Conservation (phyloP, 768 basidiomycete species). For the Amanita polypyramis region DNA sequence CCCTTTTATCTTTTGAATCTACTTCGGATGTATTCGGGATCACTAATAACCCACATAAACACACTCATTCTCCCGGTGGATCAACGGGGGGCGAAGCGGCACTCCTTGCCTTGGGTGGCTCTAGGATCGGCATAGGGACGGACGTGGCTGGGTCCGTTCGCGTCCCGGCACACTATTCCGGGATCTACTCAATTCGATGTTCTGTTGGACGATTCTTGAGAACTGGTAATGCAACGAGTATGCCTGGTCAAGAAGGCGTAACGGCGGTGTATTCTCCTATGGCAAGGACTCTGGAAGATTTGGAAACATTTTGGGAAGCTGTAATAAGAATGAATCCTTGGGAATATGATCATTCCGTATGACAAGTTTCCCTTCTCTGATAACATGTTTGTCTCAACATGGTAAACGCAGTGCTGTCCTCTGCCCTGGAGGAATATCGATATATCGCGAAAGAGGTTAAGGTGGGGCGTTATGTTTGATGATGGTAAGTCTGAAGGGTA, state of each 20-base stretch:
- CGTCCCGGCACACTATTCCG: conserved; percentile 56
- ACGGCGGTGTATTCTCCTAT: conserved; percentile 47
- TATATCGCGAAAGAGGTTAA: conserved; percentile 22
- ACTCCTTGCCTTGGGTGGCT: conserved; percentile 49
- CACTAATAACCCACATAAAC: conserved; percentile 52
- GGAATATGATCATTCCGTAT: conserved; percentile 47
- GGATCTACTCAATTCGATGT: conserved; percentile 47
- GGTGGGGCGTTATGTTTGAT: conserved; percentile 54
- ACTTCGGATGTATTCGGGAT: conserved; percentile 47
- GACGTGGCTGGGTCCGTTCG: conserved; percentile 65
- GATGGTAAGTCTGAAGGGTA: conserved; percentile 33
- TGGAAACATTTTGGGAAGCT: conserved; percentile 54
- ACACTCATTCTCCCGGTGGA: conserved; percentile 46
- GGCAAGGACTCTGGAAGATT: conserved; percentile 47
- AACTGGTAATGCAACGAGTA: conserved; percentile 31
- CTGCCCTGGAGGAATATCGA: conserved; percentile 29
- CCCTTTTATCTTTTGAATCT: conserved; percentile 49
- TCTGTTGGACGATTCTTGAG: conserved; percentile 38
- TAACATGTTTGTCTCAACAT: conserved; percentile 15
- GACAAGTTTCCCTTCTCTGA: conserved; percentile 10
- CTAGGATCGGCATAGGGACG: conserved; percentile 54
- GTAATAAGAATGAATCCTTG: conserved; percentile 53
- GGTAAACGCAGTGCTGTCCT: conserved; percentile 23
- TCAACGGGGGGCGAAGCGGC: conserved; percentile 62
- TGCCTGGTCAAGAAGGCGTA: conserved; percentile 53